A percentile compares a stretch with the other conserved stretches of the same genome.
phyloP scores from a whole-genome alignment of 2,329 filamentous ascomycete species.

The Penicillium sp. region DNA sequence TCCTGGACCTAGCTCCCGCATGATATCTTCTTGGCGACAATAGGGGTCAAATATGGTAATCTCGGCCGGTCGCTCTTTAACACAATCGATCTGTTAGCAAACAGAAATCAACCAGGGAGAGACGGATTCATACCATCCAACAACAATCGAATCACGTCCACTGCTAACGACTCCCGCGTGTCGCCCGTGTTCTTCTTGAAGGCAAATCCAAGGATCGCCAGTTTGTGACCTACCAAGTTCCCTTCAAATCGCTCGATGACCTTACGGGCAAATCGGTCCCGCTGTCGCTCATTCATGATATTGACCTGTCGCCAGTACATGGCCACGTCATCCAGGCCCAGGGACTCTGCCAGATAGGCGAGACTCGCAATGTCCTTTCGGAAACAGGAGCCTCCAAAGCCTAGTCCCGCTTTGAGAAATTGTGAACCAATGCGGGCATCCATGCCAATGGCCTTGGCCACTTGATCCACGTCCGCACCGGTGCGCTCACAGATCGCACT shows the following conservation, averaged over 20 bases:
- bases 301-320: slow-evolving; percentile 75
- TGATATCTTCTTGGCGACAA: slow-evolving; percentile 41
- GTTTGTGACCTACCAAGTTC: slow-evolving; percentile 68
- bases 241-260: slow-evolving; percentile 68
- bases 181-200: slow-evolving; percentile 81
- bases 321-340: slow-evolving; percentile 69
- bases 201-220: slow-evolving; percentile 71
- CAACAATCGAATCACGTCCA: slow-evolving; percentile 66
- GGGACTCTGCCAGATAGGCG: slow-evolving; percentile 69
- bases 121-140: slow-evolving; percentile 42
- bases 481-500: slow-evolving; percentile 77
- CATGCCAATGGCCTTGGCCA: slow-evolving; percentile 65
- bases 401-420: slow-evolving; percentile 72
- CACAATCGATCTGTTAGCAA: background rate
- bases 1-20: slow-evolving; percentile 39
- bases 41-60: slow-evolving; percentile 69
- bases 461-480: slow-evolving; percentile 73
- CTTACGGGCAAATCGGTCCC: slow-evolving; percentile 65
- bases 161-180: slow-evolving; percentile 68
- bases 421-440: slow-evolving; percentile 71
- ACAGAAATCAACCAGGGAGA: too few species aligned
- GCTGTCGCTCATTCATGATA: slow-evolving; percentile 74
- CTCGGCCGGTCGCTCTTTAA: slow-evolving; percentile 58
- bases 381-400: slow-evolving; percentile 80
- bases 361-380: slow-evolving; percentile 76